A percentile compares a stretch with the other conserved stretches of the same genome.
phyloP scores from a whole-genome alignment of 2,329 filamentous ascomycete genomes.

The Epichloe sylvatica region DNA sequence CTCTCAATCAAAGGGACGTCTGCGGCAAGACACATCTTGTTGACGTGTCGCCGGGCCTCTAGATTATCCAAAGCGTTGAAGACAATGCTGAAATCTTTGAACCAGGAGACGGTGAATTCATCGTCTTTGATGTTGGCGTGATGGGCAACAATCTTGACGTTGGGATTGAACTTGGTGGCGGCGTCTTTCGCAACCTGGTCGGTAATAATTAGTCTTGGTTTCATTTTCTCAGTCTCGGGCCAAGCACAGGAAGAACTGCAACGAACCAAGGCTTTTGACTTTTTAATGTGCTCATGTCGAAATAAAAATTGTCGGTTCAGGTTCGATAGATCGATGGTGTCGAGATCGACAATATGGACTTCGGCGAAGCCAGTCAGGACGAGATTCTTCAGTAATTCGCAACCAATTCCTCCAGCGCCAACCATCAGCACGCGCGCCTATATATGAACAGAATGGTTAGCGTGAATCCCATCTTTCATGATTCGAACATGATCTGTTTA shows the following conservation, averaged over 20 bases:
- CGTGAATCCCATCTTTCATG: not conserved
- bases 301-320: slow-evolving; percentile 97
- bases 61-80: slow-evolving; percentile 97
- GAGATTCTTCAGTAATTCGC: slow-evolving; percentile 93
- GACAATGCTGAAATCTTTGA: slow-evolving; percentile 65
- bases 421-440: slow-evolving; percentile 85
- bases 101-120: slow-evolving; percentile 81
- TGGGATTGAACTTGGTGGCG: slow-evolving; percentile 79
- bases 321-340: slow-evolving; percentile 96
- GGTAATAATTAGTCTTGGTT: slow-evolving; percentile 9
- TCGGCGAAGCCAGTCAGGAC: slow-evolving; percentile 84
- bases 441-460: not conserved
- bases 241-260: not conserved
- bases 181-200: slow-evolving; percentile 78
- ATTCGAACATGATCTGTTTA: not conserved
- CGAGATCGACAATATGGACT: slow-evolving; percentile 88
- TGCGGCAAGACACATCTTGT: slow-evolving; percentile 90
- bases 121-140: slow-evolving; percentile 91
- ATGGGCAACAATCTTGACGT: slow-evolving; percentile 72
- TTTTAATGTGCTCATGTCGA: slow-evolving; percentile 93
- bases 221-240: not conserved
- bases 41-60: slow-evolving; percentile 85
- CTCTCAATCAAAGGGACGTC: slow-evolving; percentile 87
- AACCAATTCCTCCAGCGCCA: slow-evolving; percentile 92
- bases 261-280: slow-evolving; percentile 78